These are phyloP conservation scores for Calonectria pseudoturangicola DNA, from an alignment of 2,329 filamentous ascomycete species.

Conservation along the genomic window DNA sequence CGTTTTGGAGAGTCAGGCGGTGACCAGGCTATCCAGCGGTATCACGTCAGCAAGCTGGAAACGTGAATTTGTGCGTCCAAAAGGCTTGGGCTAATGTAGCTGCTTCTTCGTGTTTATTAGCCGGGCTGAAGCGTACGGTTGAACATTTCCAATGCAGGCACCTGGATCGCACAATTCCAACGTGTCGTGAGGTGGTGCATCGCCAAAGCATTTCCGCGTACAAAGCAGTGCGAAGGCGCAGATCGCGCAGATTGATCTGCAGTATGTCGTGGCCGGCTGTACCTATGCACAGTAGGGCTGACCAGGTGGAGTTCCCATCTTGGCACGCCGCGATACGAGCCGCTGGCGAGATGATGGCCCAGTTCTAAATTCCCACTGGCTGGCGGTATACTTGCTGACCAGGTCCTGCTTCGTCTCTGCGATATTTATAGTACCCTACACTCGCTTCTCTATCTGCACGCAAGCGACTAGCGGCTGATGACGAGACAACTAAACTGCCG, in stretches of 20 bases:
- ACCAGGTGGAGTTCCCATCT: not conserved
- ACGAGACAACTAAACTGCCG: not conserved
- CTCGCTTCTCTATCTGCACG: not conserved
- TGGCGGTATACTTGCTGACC: not conserved
- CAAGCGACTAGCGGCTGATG: not conserved
- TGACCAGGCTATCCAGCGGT: not conserved
- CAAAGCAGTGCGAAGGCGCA: not conserved
- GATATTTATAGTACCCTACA: constrained; percentile 13
- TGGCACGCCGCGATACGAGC: not conserved
- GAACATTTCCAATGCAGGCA: not conserved
- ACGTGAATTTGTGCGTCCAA: too few relatives aligned
- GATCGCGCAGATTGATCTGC: not conserved
- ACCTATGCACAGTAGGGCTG: not conserved
- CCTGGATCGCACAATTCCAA: not conserved
- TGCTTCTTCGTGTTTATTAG: too few relatives aligned
- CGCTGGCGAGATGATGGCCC: not conserved
- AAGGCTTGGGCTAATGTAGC: too few relatives aligned
- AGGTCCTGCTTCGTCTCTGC: not conserved
- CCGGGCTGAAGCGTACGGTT: too few relatives aligned
- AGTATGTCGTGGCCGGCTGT: constrained; percentile 15
- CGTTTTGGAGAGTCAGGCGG: not conserved
- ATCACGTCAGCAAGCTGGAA: not conserved
- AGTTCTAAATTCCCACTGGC: not conserved
- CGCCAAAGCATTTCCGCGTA: not conserved
- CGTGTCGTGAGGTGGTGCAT: too few relatives aligned